phyloP scores from a whole-genome alignment of 2,329 filamentous ascomycete genomes.

The Penicillium sp. region DNA sequence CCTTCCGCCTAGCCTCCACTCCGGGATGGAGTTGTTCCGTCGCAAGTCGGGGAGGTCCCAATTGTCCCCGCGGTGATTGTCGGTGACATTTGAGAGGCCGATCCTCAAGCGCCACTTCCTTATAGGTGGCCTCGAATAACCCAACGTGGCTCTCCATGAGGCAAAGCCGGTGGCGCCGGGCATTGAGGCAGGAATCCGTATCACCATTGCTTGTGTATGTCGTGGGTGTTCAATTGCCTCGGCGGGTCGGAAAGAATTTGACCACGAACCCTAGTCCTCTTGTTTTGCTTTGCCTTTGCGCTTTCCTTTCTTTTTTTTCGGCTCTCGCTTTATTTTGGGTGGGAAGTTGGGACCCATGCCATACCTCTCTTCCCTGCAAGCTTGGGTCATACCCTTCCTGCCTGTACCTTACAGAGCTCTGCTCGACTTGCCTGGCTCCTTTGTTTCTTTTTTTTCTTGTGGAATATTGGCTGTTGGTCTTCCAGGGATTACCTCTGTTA shows the following conservation, averaged over 20 bases:
- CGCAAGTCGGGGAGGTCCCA: slow-evolving; percentile 21
- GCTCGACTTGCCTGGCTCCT: slow-evolving; percentile 21
- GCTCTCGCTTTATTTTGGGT: slow-evolving; percentile 11
- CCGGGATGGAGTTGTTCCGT: slow-evolving; percentile 14
- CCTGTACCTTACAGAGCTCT: slow-evolving; percentile 31
- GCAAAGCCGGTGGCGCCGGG: slow-evolving; percentile 23
- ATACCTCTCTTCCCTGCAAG: slow-evolving; percentile 19
- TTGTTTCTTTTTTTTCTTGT: slow-evolving; percentile 28
- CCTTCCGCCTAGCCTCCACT: not conserved
- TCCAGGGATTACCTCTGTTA: slow-evolving; percentile 30
- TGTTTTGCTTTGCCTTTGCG: slow-evolving; percentile 9
- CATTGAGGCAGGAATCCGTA: slow-evolving; percentile 29
- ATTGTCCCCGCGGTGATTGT: slow-evolving; percentile 17
- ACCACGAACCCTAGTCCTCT: slow-evolving; percentile 27
- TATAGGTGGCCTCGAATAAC: slow-evolving; percentile 27
- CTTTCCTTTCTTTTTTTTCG: slow-evolving; percentile 24
- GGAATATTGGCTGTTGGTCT: slow-evolving; percentile 28
- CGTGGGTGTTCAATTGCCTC: slow-evolving; percentile 24
- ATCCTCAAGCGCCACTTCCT: slow-evolving; percentile 3
- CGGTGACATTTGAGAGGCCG: slow-evolving; percentile 8
- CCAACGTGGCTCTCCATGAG: slow-evolving; percentile 28
- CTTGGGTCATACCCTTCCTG: slow-evolving; percentile 21
- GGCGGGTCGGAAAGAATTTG: slow-evolving; percentile 26
- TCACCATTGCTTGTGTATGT: slow-evolving; percentile 29
- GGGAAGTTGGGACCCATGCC: slow-evolving; percentile 14